phyloP scores from a whole-genome alignment of 1,284 basidiomycete genomes.

The Trichosporon coremiiforme region DNA sequence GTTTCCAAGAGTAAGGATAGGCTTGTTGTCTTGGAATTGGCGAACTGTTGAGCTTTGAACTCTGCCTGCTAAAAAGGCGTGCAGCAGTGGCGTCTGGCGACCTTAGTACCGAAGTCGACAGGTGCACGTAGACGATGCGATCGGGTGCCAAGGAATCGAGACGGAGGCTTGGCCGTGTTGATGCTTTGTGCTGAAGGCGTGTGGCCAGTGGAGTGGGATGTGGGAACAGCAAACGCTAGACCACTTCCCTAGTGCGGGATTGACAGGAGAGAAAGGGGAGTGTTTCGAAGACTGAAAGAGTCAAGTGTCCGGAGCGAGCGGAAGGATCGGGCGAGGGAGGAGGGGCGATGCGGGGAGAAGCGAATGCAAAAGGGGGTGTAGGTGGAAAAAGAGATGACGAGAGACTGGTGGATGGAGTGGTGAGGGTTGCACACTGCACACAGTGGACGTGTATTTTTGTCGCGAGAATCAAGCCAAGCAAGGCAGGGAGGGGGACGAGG shows the following conservation, averaged over 20 bases:
- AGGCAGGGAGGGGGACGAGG: neutral
- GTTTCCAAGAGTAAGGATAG: conserved; percentile 5
- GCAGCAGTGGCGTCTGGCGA: neutral
- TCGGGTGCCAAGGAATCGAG: neutral
- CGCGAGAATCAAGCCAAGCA: conserved; percentile 10
- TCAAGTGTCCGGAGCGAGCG: neutral
- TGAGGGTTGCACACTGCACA: neutral
- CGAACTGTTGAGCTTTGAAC: neutral
- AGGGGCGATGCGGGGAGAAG: neutral
- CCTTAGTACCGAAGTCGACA: neutral
- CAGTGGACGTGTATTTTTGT: conserved; percentile 16
- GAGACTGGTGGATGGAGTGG: neutral
- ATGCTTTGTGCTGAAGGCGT: conserved; percentile 1
- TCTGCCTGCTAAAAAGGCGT: neutral
- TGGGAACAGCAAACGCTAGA: conserved; percentile 13
- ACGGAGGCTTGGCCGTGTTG: neutral
- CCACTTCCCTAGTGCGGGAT: neutral
- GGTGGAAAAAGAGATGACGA: conserved; percentile 16
- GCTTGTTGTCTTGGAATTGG: neutral
- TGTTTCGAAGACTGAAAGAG: neutral
- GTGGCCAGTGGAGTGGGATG: neutral
- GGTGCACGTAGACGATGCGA: conserved; percentile 1
- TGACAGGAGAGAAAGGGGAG: neutral
- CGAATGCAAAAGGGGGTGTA: neutral
- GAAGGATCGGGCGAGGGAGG: neutral